These are phyloP conservation scores for Leccinum subrobustum DNA, from an alignment of 1,284 basidiomycete species.

Conservation along the genomic window DNA sequence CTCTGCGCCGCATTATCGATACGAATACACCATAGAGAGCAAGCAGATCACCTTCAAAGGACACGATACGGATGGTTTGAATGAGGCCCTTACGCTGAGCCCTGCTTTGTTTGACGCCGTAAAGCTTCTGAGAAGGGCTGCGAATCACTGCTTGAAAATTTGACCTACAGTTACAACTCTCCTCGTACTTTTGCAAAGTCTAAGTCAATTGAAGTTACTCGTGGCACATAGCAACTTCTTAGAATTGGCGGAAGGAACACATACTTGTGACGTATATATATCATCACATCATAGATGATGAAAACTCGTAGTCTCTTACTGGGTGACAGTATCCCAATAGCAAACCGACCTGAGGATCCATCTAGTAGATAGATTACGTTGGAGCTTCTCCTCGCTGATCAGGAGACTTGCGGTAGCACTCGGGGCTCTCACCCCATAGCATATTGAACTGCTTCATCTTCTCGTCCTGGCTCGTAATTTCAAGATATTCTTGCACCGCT, in stretches of 20 bases:
- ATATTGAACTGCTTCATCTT: constrained; percentile 12
- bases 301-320: neutral
- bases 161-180: too few relatives aligned
- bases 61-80: too few relatives aligned
- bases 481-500: constrained; percentile 25
- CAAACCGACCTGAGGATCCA: constrained; percentile 13
- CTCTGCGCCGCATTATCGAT: too few relatives aligned
- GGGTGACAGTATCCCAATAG: neutral
- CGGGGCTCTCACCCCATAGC: constrained; percentile 22
- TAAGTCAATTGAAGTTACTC: too few relatives aligned
- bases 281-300: neutral
- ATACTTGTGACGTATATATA: neutral
- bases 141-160: too few relatives aligned
- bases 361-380: neutral
- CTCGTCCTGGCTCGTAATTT: constrained; percentile 10
- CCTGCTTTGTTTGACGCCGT: too few relatives aligned
- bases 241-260: neutral
- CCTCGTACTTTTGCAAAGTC: too few relatives aligned
- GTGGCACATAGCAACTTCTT: too few relatives aligned
- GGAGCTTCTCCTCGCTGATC: neutral
- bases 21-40: too few relatives aligned
- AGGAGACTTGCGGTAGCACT: constrained; percentile 15
- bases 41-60: too few relatives aligned
- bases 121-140: too few relatives aligned
- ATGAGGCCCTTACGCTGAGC: too few relatives aligned